These are phyloP conservation scores for Ustilago bromivora DNA, from an alignment of 1,284 basidiomycete genomes.

Conservation along the genomic window DNA sequence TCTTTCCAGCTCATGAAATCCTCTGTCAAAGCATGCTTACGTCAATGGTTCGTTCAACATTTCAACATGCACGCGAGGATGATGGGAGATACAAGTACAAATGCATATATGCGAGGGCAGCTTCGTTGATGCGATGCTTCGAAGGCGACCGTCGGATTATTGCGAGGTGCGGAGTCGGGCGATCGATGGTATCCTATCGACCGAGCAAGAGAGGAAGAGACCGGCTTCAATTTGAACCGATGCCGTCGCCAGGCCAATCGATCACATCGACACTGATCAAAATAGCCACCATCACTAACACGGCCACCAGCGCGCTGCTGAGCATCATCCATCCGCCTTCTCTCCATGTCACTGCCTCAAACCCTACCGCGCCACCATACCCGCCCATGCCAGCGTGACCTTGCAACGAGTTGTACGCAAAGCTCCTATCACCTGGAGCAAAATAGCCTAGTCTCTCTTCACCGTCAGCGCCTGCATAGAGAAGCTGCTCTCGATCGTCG, in stretches of 20 bases:
- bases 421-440: constrained; percentile 30
- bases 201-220: background rate
- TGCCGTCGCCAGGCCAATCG: constrained; percentile 56
- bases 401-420: constrained; percentile 34
- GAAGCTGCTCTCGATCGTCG: constrained; percentile 36
- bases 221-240: constrained; percentile 24
- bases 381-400: constrained; percentile 2
- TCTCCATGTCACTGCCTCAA: constrained; percentile 37
- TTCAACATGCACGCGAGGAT: background rate
- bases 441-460: constrained; percentile 22
- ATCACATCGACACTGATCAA: constrained; percentile 56
- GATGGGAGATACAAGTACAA: constrained; percentile 31
- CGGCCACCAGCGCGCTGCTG: constrained; percentile 25
- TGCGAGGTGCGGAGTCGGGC: background rate
- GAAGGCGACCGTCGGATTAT: background rate
- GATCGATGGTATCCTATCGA: background rate
- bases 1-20: background rate
- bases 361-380: constrained; percentile 28
- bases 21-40: background rate
- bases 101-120: constrained; percentile 7
- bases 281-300: constrained; percentile 43
- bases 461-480: constrained; percentile 18
- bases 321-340: constrained; percentile 45
- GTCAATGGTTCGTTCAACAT: constrained; percentile 9
- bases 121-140: background rate